Evolutionary conservation across 768 basidiomycete genomes (phyloP).

Genomic region (Hydnomerulius pinastri): DNA sequence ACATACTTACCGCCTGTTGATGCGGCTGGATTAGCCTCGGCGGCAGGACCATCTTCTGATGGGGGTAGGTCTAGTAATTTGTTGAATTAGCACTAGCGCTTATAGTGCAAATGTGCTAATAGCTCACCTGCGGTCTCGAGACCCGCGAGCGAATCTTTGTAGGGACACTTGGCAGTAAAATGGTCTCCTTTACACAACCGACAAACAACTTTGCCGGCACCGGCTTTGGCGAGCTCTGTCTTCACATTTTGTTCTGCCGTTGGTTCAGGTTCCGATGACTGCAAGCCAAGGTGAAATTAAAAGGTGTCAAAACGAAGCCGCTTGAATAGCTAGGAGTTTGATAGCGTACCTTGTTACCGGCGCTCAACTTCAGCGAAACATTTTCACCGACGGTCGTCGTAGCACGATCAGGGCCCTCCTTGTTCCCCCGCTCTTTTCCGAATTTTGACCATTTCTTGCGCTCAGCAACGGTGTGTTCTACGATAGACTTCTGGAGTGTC

Average conservation of each 20-base stretch:
- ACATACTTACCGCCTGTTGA: slow-evolving; percentile 82
- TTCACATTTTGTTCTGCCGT: slow-evolving; percentile 68
- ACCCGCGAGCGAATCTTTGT: slow-evolving; percentile 89
- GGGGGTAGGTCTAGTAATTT: slow-evolving; percentile 38
- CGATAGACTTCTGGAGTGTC: slow-evolving; percentile 84
- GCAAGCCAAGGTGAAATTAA: neutral
- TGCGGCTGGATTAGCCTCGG: slow-evolving; percentile 30
- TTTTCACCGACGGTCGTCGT: slow-evolving; percentile 91
- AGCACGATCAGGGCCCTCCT: slow-evolving; percentile 86
- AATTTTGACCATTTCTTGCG: slow-evolving; percentile 94
- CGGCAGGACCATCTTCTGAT: slow-evolving; percentile 37
- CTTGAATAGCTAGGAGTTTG: neutral
- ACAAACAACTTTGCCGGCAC: slow-evolving; percentile 88
- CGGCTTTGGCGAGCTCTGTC: slow-evolving; percentile 64
- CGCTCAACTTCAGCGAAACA: slow-evolving; percentile 60
- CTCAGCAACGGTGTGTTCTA: slow-evolving; percentile 94
- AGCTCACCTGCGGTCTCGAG: slow-evolving; percentile 61
- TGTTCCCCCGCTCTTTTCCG: slow-evolving; percentile 85
- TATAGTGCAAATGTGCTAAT: neutral
- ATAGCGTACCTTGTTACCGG: slow-evolving; percentile 60
- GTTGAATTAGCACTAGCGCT: neutral
- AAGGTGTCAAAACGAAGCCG: neutral
- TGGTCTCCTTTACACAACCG: slow-evolving; percentile 95
- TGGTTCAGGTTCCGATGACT: slow-evolving; percentile 69
- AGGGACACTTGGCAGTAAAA: slow-evolving; percentile 98